Evolutionary conservation across 768 basidiomycete species (phyloP).

Genomic region (Trametes gibbosa): DNA sequence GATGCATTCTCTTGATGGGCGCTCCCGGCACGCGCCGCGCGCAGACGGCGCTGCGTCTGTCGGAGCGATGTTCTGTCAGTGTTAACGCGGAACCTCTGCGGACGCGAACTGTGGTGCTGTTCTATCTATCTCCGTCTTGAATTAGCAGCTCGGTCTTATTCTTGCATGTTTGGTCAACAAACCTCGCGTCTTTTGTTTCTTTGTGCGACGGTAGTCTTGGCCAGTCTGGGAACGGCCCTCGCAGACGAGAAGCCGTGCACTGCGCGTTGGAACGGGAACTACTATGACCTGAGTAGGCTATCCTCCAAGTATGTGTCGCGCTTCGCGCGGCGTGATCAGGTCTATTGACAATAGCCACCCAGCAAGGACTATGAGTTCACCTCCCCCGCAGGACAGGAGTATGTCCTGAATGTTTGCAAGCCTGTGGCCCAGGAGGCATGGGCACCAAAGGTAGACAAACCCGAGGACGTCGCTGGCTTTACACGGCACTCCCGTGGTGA

Average conservation of each 20-base stretch:
- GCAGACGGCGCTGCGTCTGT: not conserved
- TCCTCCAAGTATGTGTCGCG: slow-evolving; percentile 45
- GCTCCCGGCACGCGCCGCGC: not conserved
- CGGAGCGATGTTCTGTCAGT: not conserved
- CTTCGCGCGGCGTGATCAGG: not conserved
- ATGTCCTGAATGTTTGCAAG: slow-evolving; percentile 66
- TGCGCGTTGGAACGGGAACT: slow-evolving; percentile 50
- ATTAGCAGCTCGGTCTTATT: not conserved
- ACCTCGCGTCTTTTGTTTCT: not conserved
- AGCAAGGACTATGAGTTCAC: slow-evolving; percentile 65
- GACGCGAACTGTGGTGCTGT: not conserved
- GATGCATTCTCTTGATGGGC: not conserved
- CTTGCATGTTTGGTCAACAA: slow-evolving; percentile 1
- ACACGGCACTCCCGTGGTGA: slow-evolving; percentile 61
- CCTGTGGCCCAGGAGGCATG: slow-evolving; percentile 55
- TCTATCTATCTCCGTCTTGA: not conserved
- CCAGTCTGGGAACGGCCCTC: slow-evolving; percentile 1
- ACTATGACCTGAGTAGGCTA: slow-evolving; percentile 66
- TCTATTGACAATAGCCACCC: slow-evolving; percentile 21
- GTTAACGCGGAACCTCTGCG: slow-evolving; percentile 5
- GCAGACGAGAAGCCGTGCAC: slow-evolving; percentile 61
- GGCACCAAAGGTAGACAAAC: slow-evolving; percentile 50
- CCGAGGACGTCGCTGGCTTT: slow-evolving; percentile 59
- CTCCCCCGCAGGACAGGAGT: slow-evolving; percentile 44
- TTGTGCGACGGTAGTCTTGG: slow-evolving; percentile 1